Evolutionary conservation across 768 basidiomycete species (phyloP).

Genomic region (Pleurotus tuber-regium): DNA sequence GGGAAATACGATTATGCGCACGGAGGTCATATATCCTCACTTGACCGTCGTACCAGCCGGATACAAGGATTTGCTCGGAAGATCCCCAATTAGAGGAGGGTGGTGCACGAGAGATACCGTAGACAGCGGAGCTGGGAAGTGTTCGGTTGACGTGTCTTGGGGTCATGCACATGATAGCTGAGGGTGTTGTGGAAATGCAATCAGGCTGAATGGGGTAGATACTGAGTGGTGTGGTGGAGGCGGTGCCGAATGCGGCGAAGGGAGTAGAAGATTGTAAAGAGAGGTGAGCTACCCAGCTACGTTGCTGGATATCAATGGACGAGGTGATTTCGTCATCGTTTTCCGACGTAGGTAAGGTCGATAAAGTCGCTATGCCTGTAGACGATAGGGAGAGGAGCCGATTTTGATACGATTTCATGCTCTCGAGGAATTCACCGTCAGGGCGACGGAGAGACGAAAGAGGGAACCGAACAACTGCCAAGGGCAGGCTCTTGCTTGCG

Average conservation of each 20-base stretch:
- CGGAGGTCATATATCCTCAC: constrained; percentile 79
- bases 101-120: constrained; percentile 64
- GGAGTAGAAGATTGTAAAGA: constrained; percentile 47
- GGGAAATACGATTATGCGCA: background rate
- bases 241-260: constrained; percentile 68
- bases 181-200: constrained; percentile 44
- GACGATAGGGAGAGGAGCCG: constrained; percentile 58
- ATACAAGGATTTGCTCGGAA: constrained; percentile 68
- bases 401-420: constrained; percentile 44
- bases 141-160: constrained; percentile 19
- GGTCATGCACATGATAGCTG: constrained; percentile 43
- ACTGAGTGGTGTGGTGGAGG: constrained; percentile 56
- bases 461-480: constrained; percentile 14
- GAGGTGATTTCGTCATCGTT: constrained; percentile 13
- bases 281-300: constrained; percentile 66
- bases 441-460: constrained; percentile 22
- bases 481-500: background rate
- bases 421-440: constrained; percentile 51
- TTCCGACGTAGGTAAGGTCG: constrained; percentile 16
- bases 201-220: constrained; percentile 52
- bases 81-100: constrained; percentile 64
- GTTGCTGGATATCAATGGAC: constrained; percentile 42
- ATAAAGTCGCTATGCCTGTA: constrained; percentile 45
- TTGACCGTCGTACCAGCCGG: constrained; percentile 81
- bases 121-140: constrained; percentile 55